phyloP scores from a whole-genome alignment of 2,329 filamentous ascomycete genomes.

The Pseudomassariella vexata region DNA sequence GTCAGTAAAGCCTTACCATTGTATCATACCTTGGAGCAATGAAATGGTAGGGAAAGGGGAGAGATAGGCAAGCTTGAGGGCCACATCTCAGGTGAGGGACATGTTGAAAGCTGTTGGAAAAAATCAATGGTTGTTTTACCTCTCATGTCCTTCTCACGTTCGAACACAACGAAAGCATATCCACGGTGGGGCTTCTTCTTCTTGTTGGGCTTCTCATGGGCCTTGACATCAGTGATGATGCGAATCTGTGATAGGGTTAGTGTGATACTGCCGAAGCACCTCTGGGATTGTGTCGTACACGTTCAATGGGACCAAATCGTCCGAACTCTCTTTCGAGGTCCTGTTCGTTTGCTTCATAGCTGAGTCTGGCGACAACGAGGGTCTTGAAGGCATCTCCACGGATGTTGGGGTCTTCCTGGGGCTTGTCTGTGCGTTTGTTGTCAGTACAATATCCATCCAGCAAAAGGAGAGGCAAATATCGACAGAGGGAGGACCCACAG shows the following conservation, averaged over 20 bases:
- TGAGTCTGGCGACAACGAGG: constrained; percentile 83
- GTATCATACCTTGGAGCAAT: constrained; percentile 33
- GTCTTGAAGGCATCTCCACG: constrained; percentile 94
- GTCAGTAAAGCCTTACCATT: constrained; percentile 64
- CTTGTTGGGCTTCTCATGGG: constrained; percentile 64
- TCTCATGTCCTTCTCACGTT: constrained; percentile 98
- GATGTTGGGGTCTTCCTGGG: constrained; percentile 78
- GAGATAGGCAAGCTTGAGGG: constrained; percentile 55
- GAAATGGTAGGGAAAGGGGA: constrained; percentile 4
- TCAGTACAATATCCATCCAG: no score
- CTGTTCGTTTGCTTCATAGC: constrained; percentile 81
- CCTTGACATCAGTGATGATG: constrained; percentile 73
- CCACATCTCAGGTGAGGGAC: constrained; percentile 43
- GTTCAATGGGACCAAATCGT: constrained; percentile 88
- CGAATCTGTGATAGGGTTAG: constrained; percentile 61
- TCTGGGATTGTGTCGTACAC: constrained; percentile 48
- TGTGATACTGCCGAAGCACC: background rate
- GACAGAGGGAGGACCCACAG: constrained; percentile 41
- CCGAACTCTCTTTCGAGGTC: constrained; percentile 93
- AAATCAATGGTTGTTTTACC: constrained; percentile 61
- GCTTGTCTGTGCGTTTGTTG: constrained; percentile 71
- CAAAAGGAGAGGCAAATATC: background rate
- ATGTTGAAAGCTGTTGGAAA: constrained; percentile 28
- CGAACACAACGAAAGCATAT: constrained; percentile 95
- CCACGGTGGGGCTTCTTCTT: constrained; percentile 78